A percentile compares a stretch with the other conserved stretches of the same genome.
Conservation (phyloP, 495 filamentous ascomycete species). For the Aspergillus funiculosus region DNA sequence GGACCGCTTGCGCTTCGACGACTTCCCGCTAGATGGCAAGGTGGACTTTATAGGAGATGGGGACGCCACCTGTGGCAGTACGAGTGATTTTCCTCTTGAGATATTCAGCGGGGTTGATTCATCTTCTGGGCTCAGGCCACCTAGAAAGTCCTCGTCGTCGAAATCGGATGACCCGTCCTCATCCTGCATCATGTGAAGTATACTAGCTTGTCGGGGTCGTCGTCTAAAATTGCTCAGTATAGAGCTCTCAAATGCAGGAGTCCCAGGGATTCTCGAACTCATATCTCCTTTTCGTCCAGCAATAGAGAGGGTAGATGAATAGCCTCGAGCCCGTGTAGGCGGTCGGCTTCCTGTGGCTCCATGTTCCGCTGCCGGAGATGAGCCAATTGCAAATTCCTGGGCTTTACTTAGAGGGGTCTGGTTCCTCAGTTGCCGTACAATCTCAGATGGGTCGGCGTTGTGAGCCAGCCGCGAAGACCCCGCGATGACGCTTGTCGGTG, state of each 20-base stretch:
- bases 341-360: conserved; percentile 37
- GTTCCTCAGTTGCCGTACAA: conserved; percentile 23
- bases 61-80: conserved; percentile 18
- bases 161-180: conserved; percentile 45
- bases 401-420: conserved; percentile 33
- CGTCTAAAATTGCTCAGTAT: conserved; percentile 57
- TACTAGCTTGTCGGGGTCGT: conserved; percentile 60
- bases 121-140: conserved; percentile 57
- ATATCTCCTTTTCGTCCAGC: conserved; percentile 39
- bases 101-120: conserved; percentile 60
- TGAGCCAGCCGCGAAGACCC: conserved; percentile 4
- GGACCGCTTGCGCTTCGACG: conserved; percentile 36
- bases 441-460: conserved; percentile 16
- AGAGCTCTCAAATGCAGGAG: conserved; percentile 52
- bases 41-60: conserved; percentile 20
- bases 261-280: conserved; percentile 39
- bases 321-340: conserved; percentile 42
- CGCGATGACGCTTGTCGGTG: conserved; percentile 5
- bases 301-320: conserved; percentile 42
- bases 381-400: conserved; percentile 38
- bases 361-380: conserved; percentile 34
- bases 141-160: conserved; percentile 49
- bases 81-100: conserved; percentile 30
- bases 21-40: conserved; percentile 25
- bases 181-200: conserved; percentile 56